Evolutionary conservation across 352 stramenopile species (phyloP).

Genomic region (Plasmopara halstedii): DNA sequence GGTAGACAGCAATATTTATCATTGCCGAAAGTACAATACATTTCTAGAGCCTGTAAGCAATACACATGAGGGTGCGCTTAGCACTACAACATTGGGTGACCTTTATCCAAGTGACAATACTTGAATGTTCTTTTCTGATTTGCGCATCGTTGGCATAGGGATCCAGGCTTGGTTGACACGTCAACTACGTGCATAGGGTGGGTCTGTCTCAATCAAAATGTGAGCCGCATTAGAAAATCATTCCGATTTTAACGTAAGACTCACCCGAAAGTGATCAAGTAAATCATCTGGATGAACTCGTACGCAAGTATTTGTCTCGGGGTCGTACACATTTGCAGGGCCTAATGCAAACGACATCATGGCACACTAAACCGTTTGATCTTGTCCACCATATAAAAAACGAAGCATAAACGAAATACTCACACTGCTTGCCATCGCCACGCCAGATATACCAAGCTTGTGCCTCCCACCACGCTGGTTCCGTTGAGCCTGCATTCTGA

Average conservation of each 20-base stretch:
- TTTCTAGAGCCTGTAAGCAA: no score
- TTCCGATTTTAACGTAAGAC: conserved; percentile 4
- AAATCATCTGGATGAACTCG: conserved; percentile 42
- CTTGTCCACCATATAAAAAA: not conserved
- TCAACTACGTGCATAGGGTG: conserved; percentile 72
- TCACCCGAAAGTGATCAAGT: conserved; percentile 49
- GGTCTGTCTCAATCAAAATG: no score
- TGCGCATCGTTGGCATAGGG: conserved; percentile 38
- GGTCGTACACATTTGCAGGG: conserved; percentile 44
- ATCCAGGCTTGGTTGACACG: conserved; percentile 35
- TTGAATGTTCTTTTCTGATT: conserved; percentile 38
- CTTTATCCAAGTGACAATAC: conserved; percentile 64
- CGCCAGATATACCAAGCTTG: conserved; percentile 82
- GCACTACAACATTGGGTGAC: conserved; percentile 74
- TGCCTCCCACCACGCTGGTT: conserved; percentile 73
- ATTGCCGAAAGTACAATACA: no score
- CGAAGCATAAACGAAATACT: conserved; percentile 1
- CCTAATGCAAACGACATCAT: conserved; percentile 15
- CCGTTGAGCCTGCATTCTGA: conserved; percentile 49
- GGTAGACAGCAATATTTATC: no score
- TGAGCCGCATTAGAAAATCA: no score
- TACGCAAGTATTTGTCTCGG: conserved; percentile 29
- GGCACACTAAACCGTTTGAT: not conserved
- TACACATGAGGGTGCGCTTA: no score
- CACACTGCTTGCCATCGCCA: conserved; percentile 50